These are phyloP conservation scores for Phaeosphaeria sp. DNA, from an alignment of 2,329 filamentous ascomycete genomes.

Conservation along the genomic window DNA sequence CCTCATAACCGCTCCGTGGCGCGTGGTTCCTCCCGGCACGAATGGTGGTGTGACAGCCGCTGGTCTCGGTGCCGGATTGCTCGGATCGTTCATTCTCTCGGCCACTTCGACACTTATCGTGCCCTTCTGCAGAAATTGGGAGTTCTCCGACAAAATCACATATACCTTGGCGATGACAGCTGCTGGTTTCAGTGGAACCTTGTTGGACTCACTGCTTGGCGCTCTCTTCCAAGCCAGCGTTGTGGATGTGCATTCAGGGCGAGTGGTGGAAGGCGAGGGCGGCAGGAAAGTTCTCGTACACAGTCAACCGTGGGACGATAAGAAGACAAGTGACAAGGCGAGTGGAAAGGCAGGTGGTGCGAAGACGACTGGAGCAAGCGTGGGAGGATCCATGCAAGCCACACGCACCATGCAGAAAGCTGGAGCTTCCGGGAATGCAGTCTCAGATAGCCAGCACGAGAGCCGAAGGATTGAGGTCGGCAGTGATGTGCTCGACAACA, in stretches of 20 bases:
- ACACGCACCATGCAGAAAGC: conserved; percentile 44
- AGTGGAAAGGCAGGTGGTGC: conserved; percentile 47
- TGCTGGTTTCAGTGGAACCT: conserved; percentile 79
- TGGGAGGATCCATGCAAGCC: conserved; percentile 23
- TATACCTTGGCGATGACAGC: conserved; percentile 65
- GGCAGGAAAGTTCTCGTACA: conserved; percentile 63
- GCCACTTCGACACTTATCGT: conserved; percentile 71
- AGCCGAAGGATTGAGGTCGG: conserved; percentile 67
- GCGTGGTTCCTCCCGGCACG: conserved; percentile 84
- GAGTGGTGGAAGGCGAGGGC: conserved; percentile 86
- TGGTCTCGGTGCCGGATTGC: conserved; percentile 75
- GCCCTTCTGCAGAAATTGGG: conserved; percentile 67
- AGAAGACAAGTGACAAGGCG: conserved; percentile 38
- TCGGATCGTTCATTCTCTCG: conserved; percentile 75
- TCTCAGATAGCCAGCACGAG: conserved; percentile 49
- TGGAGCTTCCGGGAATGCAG: conserved; percentile 27
- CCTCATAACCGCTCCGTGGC: conserved; percentile 83
- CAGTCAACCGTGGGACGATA: conserved; percentile 40
- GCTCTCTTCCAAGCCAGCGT: conserved; percentile 87
- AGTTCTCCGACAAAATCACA: conserved; percentile 23
- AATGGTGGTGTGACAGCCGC: conserved; percentile 87
- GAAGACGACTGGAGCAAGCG: conserved; percentile 38
- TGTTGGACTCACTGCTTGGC: conserved; percentile 88
- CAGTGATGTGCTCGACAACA: conserved; percentile 85
- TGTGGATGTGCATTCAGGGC: conserved; percentile 80